Conservation (phyloP, 2,329 filamentous ascomycete genomes). For the Verticillium zaregamsianum region DNA sequence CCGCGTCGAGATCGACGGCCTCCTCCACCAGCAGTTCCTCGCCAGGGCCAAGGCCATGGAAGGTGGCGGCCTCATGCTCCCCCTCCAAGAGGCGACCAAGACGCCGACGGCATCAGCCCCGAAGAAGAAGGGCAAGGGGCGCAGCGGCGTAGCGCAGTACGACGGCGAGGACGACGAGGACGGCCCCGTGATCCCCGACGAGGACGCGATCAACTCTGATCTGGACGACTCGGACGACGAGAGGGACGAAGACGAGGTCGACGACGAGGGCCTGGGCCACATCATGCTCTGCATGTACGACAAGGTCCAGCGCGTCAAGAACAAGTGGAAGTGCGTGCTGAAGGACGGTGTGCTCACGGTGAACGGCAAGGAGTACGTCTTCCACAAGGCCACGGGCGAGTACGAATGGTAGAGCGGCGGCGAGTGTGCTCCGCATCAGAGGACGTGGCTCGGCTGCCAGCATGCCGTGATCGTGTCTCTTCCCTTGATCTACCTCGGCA, state of each 20-base stretch:
- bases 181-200: conserved; percentile 63
- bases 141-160: conserved; percentile 39
- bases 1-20: conserved; percentile 60
- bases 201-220: conserved; percentile 97
- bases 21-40: conserved; percentile 66
- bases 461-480: background rate
- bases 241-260: conserved; percentile 77
- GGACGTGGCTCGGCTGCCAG: background rate
- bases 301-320: conserved; percentile 98
- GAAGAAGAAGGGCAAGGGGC: conserved; percentile 9
- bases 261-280: conserved; percentile 77
- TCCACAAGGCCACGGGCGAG: conserved; percentile 95
- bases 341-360: conserved; percentile 95
- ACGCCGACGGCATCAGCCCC: conserved; percentile 17
- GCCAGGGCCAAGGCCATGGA: conserved; percentile 66
- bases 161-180: conserved; percentile 64
- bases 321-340: conserved; percentile 98
- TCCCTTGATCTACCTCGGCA: background rate
- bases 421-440: background rate
- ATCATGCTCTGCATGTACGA: conserved; percentile 99
- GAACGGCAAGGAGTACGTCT: conserved; percentile 93
- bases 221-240: conserved; percentile 89
- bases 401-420: conserved; percentile 77
- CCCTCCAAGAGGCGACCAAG: conserved; percentile 54
- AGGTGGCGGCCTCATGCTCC: conserved; percentile 71